Conservation (phyloP, 495 filamentous ascomycete species). For the Trichoderma orchidacearum region DNA sequence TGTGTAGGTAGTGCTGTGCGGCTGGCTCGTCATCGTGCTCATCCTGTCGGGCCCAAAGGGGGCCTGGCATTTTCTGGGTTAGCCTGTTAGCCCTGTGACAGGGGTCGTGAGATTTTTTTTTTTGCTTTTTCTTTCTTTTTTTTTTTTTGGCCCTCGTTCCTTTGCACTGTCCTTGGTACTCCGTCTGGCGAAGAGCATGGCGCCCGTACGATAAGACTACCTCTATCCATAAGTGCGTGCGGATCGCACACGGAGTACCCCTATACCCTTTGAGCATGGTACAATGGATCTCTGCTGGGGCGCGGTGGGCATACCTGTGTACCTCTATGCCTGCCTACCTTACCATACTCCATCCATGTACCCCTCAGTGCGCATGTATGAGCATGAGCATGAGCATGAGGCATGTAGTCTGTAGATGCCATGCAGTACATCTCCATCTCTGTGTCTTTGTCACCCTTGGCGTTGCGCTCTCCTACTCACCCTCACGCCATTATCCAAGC, state of each 20-base stretch:
- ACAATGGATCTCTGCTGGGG: background rate
- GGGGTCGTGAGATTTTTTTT: background rate
- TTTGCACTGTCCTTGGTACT: background rate
- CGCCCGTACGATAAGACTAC: background rate
- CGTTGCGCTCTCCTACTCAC: background rate
- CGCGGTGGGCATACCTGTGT: background rate
- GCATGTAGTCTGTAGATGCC: background rate
- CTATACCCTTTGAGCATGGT: background rate
- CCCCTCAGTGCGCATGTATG: too few relatives aligned
- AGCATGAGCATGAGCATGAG: background rate
- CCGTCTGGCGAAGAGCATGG: background rate
- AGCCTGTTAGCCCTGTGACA: background rate
- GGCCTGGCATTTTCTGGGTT: background rate
- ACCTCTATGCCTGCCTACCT: background rate
- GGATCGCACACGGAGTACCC: background rate
- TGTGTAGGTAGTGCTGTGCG: background rate
- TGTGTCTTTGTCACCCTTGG: background rate
- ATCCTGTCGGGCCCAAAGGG: background rate
- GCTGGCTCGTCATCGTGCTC: background rate
- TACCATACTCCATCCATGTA: too few relatives aligned
- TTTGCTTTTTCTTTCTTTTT: background rate
- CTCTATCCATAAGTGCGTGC: background rate
- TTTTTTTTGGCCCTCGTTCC: background rate
- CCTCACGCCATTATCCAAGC: background rate
- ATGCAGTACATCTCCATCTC: background rate